Conservation (phyloP, 1,284 basidiomycete species). For the Trichosporon ovoides region DNA sequence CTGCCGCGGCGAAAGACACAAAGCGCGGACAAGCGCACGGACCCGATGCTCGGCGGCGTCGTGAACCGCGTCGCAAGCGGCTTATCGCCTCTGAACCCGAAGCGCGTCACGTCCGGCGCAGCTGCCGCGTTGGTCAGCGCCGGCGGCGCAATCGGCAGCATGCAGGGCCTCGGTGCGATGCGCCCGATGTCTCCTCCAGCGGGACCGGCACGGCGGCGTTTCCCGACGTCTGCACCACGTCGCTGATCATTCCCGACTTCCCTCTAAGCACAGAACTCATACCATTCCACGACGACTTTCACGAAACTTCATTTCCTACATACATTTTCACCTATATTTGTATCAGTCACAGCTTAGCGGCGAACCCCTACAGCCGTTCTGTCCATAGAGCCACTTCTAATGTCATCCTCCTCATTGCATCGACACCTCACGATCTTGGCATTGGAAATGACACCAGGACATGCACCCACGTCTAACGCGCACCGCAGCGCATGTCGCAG, state of each 20-base stretch:
- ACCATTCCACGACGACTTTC: no score
- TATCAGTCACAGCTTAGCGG: no score
- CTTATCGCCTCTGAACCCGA: slow-evolving; percentile 45
- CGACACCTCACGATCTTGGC: no score
- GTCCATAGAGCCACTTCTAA: no score
- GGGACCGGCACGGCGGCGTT: neutral
- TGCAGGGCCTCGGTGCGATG: slow-evolving; percentile 31
- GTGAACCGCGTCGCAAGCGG: slow-evolving; percentile 20
- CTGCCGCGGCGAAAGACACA: slow-evolving; percentile 18
- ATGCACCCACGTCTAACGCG: no score
- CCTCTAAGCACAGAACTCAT: no score
- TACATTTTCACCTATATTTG: no score
- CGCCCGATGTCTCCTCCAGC: slow-evolving; percentile 35
- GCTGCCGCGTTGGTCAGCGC: slow-evolving; percentile 25
- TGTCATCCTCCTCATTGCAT: no score
- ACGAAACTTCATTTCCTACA: no score
- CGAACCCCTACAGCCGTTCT: no score
- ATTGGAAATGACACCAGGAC: no score
- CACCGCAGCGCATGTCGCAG: no score
- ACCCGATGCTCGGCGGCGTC: slow-evolving; percentile 7
- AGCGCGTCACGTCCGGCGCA: slow-evolving; percentile 23
- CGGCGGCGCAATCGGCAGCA: slow-evolving; percentile 44
- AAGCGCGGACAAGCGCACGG: slow-evolving; percentile 15
- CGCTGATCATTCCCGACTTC: neutral
- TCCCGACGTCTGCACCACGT: neutral